phyloP scores from a whole-genome alignment of 441 rosid species.

The Corymbia citriodora region DNA sequence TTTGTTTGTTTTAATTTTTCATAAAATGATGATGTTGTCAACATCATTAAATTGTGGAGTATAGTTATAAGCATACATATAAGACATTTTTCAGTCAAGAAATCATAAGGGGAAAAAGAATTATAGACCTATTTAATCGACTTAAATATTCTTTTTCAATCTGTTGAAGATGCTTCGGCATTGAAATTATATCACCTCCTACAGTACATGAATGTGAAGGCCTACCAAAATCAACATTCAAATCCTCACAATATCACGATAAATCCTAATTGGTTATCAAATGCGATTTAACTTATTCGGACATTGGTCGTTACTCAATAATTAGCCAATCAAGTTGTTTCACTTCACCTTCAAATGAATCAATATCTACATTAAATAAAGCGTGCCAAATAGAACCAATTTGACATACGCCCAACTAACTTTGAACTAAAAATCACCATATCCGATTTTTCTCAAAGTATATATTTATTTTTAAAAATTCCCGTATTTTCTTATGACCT shows the following conservation, averaged over 20 bases:
- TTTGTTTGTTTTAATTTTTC: not conserved
- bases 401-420: not conserved
- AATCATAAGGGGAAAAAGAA: not conserved
- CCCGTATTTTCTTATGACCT: not conserved
- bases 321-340: fast-evolving
- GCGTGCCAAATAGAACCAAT: fast-evolving
- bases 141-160: not conserved
- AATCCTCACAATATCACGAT: not conserved
- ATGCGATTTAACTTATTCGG: fast-evolving
- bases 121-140: fast-evolving
- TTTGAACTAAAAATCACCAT: not conserved
- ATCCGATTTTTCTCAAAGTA: not conserved
- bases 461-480: too few relatives aligned
- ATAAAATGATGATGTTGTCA: not conserved
- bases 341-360: fast-evolving
- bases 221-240: fast-evolving
- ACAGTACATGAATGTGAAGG: not conserved
- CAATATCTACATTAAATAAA: not conserved
- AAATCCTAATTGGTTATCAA: fast-evolving
- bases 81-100: not conserved
- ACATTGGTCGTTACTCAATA: too few relatives aligned
- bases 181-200: not conserved
- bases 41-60: not conserved
- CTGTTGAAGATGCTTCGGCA: not conserved
- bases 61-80: not conserved